Conservation (phyloP, 495 filamentous ascomycete genomes). For the Aspergillus carlsbadensis region DNA sequence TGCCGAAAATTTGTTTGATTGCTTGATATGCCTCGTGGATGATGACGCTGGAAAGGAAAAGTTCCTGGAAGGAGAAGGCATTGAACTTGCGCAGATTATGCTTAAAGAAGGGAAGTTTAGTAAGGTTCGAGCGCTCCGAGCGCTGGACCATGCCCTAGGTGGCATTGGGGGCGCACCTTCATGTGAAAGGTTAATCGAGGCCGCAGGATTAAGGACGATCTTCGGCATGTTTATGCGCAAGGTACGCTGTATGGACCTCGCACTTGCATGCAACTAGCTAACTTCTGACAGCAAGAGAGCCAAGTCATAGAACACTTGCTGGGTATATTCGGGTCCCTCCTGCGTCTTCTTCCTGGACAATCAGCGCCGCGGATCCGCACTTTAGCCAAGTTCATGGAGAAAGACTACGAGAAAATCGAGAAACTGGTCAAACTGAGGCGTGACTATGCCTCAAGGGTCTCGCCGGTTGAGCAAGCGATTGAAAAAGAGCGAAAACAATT, state of each 20-base stretch:
- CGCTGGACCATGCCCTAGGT: constrained; percentile 80
- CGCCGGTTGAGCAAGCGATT: constrained; percentile 66
- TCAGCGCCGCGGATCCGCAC: constrained; percentile 76
- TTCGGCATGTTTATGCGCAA: constrained; percentile 93
- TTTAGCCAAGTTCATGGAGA: constrained; percentile 94
- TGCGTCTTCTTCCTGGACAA: constrained; percentile 76
- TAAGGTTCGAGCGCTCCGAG: constrained; percentile 70
- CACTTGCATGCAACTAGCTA: constrained; percentile 15
- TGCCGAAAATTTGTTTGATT: constrained; percentile 89
- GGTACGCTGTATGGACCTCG: constrained; percentile 26
- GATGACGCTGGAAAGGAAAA: constrained; percentile 72
- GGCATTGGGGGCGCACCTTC: constrained; percentile 56
- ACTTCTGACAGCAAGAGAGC: constrained; percentile 53
- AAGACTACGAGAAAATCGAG: constrained; percentile 80
- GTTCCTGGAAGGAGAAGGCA: constrained; percentile 86
- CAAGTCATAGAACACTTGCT: constrained; percentile 80
- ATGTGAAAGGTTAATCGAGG: constrained; percentile 76
- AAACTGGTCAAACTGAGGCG: constrained; percentile 69
- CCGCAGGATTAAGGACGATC: constrained; percentile 77
- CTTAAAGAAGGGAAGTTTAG: constrained; percentile 76
- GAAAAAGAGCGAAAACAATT: constrained; percentile 49
- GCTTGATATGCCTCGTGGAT: constrained; percentile 75
- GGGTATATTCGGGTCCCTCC: constrained; percentile 81
- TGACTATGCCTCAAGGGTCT: constrained; percentile 67
- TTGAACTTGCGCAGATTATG: constrained; percentile 92